Base-by-base conservation (phyloP, 1,139 yeast species). In the Sugiyamaella novakii region DNA sequence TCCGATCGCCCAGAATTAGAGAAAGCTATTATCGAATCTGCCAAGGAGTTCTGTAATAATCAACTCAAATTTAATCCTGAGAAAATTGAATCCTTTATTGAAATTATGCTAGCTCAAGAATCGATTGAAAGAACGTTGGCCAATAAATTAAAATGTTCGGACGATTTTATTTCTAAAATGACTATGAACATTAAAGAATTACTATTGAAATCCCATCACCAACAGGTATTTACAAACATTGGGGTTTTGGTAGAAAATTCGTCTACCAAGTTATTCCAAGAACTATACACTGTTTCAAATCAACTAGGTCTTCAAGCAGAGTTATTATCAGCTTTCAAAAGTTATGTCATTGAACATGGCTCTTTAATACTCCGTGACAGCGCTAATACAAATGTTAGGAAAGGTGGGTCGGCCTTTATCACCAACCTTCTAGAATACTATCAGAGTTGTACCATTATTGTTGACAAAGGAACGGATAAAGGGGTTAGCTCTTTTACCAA, bases 211-310 rank as follows among this genome's bases (percentile, higher is more conserved):
- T 29, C 41, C 1, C 41, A 24, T 5, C 14, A 40, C 14, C 14
- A 45, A 18, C 28, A 36, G 10, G 43, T 48, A 12, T 43, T 43
- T 30, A 24, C 31, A 3, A 37, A 44, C n/a, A n/a, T 48, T 21
- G 47, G 47, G n/a, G 21, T 18, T 4, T 28, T 48, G 12, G 28
- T 44, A 5, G 45, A 38, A 6, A 18, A 21, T 10, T 27, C 24
- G 8, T 28, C 15, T 5, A 12, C 27, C n/a, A 28, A 19, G 6
- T 22, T 25, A 21, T 48, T 37, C 28, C 41, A 43, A 18, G 12
- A 33, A 14, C 25, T 48, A 17, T 43, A 43, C 15, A 30, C 43
- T 6, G 12, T 48, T 21, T 24, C 48, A 17, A 10, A 5, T 8
- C 43, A 44, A 11, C 45, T 48, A 19, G n/a, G 22, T n/a, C 36